A percentile compares a stretch with the other conserved stretches of the same genome.
Evolutionary conservation across 2,329 filamentous ascomycete species (phyloP).

Genomic region (Tolypocladium inflatum): DNA sequence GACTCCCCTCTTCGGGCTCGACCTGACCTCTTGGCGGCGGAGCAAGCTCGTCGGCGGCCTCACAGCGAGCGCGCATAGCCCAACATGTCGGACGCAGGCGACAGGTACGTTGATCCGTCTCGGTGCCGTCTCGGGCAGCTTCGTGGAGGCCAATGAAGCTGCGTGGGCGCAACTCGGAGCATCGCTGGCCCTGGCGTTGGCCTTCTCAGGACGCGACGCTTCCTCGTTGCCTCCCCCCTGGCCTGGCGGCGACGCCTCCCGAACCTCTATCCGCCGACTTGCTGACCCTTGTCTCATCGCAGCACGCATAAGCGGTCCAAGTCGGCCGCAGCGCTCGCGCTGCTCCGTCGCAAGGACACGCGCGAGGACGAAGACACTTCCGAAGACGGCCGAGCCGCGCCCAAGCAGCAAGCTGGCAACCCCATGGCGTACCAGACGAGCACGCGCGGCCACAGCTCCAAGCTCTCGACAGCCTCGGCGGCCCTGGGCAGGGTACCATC

Average conservation of each 20-base stretch:
- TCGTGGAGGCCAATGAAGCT: neutral
- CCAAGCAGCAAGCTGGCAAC: constrained; percentile 18
- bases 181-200: neutral
- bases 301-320: constrained; percentile 42
- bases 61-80: constrained; percentile 2
- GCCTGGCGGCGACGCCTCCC: neutral
- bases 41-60: neutral
- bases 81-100: constrained; percentile 21
- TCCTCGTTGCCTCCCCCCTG: neutral
- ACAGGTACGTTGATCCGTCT: constrained; percentile 13
- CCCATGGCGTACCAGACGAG: constrained; percentile 26
- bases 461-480: constrained; percentile 33
- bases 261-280: neutral
- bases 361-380: constrained; percentile 43
- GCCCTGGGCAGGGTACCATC: constrained; percentile 32
- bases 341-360: constrained; percentile 43
- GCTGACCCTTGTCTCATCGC: neutral
- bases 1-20: neutral
- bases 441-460: constrained; percentile 33
- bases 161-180: neutral
- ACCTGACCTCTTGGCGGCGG: neutral
- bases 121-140: neutral
- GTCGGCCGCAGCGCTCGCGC: constrained; percentile 39
- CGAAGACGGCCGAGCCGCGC: constrained; percentile 34
- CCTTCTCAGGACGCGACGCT: no score